phyloP scores from a whole-genome alignment of 2,329 filamentous ascomycete genomes.

The Pseudogymnoascus sp. region DNA sequence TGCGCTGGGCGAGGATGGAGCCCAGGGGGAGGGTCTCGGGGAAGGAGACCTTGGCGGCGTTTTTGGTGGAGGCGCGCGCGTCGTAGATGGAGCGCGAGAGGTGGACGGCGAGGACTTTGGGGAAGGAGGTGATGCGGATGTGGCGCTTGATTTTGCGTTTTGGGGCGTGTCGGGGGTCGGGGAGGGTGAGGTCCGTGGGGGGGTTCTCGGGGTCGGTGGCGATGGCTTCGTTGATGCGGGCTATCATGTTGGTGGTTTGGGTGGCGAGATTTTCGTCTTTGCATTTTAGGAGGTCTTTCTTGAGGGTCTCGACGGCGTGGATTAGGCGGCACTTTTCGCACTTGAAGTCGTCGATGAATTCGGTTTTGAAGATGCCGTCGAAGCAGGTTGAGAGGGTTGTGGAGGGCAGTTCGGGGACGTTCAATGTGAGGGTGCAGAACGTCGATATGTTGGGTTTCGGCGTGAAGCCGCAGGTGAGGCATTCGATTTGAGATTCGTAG shows the following conservation, averaged over 20 bases:
- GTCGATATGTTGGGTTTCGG: conserved; percentile 75
- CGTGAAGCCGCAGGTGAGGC: conserved; percentile 80
- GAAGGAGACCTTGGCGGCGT: conserved; percentile 87
- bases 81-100: conserved; percentile 91
- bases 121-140: conserved; percentile 79
- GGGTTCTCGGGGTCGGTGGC: conserved; percentile 73
- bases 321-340: conserved; percentile 88
- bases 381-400: conserved; percentile 83
- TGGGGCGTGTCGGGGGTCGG: conserved; percentile 66
- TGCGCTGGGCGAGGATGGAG: conserved; percentile 66
- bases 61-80: conserved; percentile 73
- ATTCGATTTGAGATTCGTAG: conserved; percentile 92
- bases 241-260: conserved; percentile 43
- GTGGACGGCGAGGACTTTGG: conserved; percentile 84
- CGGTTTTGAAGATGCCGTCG: conserved; percentile 87
- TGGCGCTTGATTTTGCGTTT: conserved; percentile 80
- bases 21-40: conserved; percentile 81
- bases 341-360: conserved; percentile 94
- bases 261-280: conserved; percentile 41
- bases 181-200: conserved; percentile 65
- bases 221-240: conserved; percentile 64
- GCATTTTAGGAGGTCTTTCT: conserved; percentile 48
- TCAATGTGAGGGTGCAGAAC: conserved; percentile 87
- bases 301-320: conserved; percentile 62
- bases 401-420: conserved; percentile 75